Conservation (phyloP, 2,329 filamentous ascomycete genomes). For the Leptosphaerulina australis region DNA sequence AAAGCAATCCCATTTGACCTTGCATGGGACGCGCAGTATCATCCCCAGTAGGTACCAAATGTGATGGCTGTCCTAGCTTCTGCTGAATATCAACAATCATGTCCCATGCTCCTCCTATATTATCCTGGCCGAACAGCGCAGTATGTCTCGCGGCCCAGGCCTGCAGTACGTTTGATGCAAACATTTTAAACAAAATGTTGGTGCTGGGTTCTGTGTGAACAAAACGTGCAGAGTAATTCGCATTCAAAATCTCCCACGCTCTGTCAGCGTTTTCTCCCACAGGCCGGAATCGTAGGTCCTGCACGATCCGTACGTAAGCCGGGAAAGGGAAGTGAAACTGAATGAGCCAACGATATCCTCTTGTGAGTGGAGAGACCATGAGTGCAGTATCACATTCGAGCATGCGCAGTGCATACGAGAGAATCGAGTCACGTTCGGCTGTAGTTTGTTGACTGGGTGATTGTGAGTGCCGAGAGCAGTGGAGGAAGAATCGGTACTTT, state of each 20-base stretch:
- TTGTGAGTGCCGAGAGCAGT: conserved; percentile 46
- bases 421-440: conserved; percentile 31
- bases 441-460: conserved; percentile 24
- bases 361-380: conserved; percentile 50
- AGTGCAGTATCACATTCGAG: conserved; percentile 57
- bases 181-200: conserved; percentile 46
- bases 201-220: conserved; percentile 21
- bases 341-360: conserved; percentile 52
- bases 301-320: conserved; percentile 55
- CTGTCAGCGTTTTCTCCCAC: conserved; percentile 37
- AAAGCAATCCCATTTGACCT: not conserved
- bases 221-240: conserved; percentile 53
- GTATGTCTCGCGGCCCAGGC: conserved; percentile 40
- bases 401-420: conserved; percentile 47
- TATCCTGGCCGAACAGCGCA: conserved; percentile 3
- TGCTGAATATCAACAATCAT: conserved; percentile 12
- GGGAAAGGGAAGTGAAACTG: conserved; percentile 57
- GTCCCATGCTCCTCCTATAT: not conserved
- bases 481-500: conserved; percentile 58
- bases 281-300: conserved; percentile 52
- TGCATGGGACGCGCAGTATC: not conserved
- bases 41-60: not conserved
- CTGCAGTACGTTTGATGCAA: conserved; percentile 64
- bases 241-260: conserved; percentile 55
- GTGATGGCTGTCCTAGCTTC: conserved; percentile 1